phyloP scores from a whole-genome alignment of 495 filamentous ascomycete species.

The Amphirosellinia nigrospora region DNA sequence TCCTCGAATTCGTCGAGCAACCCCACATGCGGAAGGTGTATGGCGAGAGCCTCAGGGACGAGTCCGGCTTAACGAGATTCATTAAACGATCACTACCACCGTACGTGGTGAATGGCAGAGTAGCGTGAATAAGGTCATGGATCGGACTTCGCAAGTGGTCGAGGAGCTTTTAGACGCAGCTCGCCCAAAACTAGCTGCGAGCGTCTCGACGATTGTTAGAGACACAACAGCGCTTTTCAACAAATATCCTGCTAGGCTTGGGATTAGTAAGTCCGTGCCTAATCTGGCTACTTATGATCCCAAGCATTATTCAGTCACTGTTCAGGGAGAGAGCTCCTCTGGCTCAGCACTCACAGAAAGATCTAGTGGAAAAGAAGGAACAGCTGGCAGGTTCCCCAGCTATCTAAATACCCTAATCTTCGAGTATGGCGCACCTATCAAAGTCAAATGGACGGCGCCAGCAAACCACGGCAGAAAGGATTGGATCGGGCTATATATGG shows the following conservation, averaged over 20 bases:
- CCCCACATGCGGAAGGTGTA: constrained; percentile 99
- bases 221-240: constrained; percentile 90
- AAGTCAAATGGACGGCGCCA: constrained; percentile 90
- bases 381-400: constrained; percentile 50
- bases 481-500: constrained; percentile 94
- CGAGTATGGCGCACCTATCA: constrained; percentile 90
- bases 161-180: constrained; percentile 90
- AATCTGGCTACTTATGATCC: constrained; percentile 86
- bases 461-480: constrained; percentile 90
- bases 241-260: constrained; percentile 86
- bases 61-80: constrained; percentile 90
- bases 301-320: constrained; percentile 76
- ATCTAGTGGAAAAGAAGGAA: constrained; percentile 55
- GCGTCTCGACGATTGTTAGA: constrained; percentile 83
- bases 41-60: constrained; percentile 78
- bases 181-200: constrained; percentile 84
- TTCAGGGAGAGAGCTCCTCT: constrained; percentile 69
- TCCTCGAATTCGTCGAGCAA: constrained; percentile 92
- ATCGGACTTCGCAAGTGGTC: constrained; percentile 82
- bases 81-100: constrained; percentile 86
- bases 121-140: constrained; percentile 85
- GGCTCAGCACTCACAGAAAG: constrained; percentile 55
- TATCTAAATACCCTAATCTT: constrained; percentile 74
- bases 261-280: constrained; percentile 78
- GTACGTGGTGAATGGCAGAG: constrained; percentile 74